phyloP scores from a whole-genome alignment of 106 monocot genomes.

The Dactylorhiza incarnata region DNA sequence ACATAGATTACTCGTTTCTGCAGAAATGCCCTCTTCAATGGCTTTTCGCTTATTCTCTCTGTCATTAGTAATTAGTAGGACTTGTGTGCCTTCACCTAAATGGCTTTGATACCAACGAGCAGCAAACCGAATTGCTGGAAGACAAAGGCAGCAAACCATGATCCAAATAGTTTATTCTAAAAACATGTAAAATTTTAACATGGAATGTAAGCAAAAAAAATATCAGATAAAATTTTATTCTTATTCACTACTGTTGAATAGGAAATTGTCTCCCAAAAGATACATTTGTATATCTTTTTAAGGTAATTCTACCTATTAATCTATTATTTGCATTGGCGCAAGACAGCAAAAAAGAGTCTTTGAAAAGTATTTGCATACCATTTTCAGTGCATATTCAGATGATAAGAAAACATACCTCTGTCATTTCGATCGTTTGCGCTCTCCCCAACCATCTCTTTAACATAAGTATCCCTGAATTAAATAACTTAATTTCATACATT shows the following conservation, averaged over 20 bases:
- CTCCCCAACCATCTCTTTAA: conserved; percentile 87
- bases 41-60: conserved; percentile 93
- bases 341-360: too few species aligned
- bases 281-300: too few species aligned
- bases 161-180: not conserved
- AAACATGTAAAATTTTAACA: not conserved
- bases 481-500: not conserved
- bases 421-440: conserved; percentile 93
- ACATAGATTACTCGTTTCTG: conserved; percentile 62
- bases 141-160: not conserved
- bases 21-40: conserved; percentile 64
- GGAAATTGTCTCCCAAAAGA: too few species aligned
- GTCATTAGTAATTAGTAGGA: conserved; percentile 91
- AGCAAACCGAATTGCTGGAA: conserved; percentile 86
- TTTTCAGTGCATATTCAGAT: too few species aligned
- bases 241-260: too few species aligned
- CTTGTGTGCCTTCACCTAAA: conserved; percentile 44
- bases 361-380: too few species aligned
- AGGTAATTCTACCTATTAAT: too few species aligned
- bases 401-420: conserved; percentile 45
- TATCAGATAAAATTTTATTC: too few species aligned
- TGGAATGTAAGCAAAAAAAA: not conserved
- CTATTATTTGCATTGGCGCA: too few species aligned
- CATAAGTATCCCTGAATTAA: conserved; percentile 66
- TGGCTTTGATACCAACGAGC: conserved; percentile 89